These are phyloP conservation scores for Rhododendron ovatum DNA, from an alignment of 148 eudicot genomes.

Conservation along the genomic window DNA sequence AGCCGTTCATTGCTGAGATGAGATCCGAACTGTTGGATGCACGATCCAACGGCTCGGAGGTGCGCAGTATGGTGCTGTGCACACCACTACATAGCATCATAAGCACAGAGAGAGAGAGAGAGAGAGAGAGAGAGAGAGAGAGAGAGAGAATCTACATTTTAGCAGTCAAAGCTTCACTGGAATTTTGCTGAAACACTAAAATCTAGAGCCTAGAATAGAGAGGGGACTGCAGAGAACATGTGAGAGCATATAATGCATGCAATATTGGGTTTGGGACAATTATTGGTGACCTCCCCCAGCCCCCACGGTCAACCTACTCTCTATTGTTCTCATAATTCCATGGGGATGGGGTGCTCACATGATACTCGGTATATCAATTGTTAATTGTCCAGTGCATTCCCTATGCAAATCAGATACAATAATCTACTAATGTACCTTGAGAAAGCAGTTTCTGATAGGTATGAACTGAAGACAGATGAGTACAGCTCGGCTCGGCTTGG, in stretches of 20 bases:
- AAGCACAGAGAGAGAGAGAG: background rate
- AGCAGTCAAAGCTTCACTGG: background rate
- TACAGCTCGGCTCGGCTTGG: too few relatives aligned
- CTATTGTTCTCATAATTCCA: conserved; percentile 5
- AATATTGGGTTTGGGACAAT: background rate
- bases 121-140: conserved; percentile 1
- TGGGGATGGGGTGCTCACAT: conserved; percentile 20
- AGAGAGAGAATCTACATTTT: background rate
- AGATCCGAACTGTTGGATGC: too few relatives aligned
- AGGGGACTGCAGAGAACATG: background rate
- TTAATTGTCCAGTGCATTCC: background rate
- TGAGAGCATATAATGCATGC: conserved; percentile 8
- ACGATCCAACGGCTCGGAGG: too few relatives aligned
- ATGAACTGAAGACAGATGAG: too few relatives aligned
- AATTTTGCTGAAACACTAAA: background rate
- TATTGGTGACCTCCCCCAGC: background rate
- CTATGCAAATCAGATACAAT: background rate
- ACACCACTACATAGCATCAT: too few relatives aligned
- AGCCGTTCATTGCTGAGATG: too few relatives aligned
- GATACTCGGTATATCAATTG: conserved; percentile 8
- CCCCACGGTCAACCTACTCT: background rate
- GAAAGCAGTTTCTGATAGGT: background rate
- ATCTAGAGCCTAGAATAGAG: background rate
- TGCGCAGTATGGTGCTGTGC: too few relatives aligned
- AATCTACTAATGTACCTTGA: background rate